Percentiles rank a stretch among this genome's conserved stretches.
Evolutionary conservation across 1,284 basidiomycete genomes (phyloP).

Genomic region (Stereum hirsutum): DNA sequence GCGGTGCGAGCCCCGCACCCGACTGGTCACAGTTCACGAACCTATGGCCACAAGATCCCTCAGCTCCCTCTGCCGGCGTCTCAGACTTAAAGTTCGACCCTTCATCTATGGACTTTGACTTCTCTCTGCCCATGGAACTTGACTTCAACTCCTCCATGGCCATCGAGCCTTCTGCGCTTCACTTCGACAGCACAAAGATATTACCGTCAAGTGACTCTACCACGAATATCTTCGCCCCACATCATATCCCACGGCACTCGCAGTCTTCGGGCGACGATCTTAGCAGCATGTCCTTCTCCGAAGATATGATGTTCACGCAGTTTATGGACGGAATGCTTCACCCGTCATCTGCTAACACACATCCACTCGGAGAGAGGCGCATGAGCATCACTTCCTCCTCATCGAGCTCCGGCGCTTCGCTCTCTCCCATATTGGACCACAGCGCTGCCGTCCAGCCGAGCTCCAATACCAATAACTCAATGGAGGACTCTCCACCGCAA

Average conservation of each 20-base stretch:
- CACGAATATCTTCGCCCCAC: background rate
- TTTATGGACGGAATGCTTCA: conserved; percentile 12
- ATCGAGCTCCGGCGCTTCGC: conserved; percentile 40
- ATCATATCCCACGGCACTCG: background rate
- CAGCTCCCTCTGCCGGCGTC: background rate
- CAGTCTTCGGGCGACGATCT: background rate
- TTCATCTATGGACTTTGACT: conserved; percentile 29
- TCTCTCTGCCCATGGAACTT: conserved; percentile 43
- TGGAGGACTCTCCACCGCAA: too few relatives aligned
- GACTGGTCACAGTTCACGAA: conserved; percentile 14
- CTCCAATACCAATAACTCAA: conserved; percentile 8
- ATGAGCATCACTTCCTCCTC: conserved; percentile 36
- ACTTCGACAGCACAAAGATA: conserved; percentile 35
- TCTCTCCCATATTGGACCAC: conserved; percentile 35
- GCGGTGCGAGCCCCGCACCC: conserved; percentile 7
- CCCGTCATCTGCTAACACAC: background rate
- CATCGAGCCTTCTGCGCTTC: conserved; percentile 54
- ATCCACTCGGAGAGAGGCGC: conserved; percentile 18
- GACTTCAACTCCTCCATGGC: conserved; percentile 33
- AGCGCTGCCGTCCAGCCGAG: conserved; percentile 15
- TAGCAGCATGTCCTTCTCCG: conserved; percentile 10
- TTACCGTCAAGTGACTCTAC: conserved; percentile 6
- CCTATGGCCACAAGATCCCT: conserved; percentile 7
- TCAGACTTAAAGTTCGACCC: conserved; percentile 8
- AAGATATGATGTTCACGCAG: conserved; percentile 5